Conservation (phyloP, 2,329 filamentous ascomycete species). For the Lecanosticta acicola region DNA sequence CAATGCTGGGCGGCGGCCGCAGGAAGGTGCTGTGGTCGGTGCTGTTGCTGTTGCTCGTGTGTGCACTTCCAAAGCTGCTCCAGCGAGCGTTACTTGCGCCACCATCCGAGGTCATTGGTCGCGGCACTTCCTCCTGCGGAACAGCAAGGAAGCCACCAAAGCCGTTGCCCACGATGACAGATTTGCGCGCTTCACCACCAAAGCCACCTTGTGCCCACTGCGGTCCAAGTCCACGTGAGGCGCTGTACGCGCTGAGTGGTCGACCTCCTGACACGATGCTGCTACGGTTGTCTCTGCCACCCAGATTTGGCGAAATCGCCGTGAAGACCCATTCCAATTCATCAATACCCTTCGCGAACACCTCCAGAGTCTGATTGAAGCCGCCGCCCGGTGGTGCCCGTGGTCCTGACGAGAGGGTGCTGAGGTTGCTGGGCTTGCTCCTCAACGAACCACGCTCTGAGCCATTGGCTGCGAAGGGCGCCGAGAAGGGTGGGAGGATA, state of each 20-base stretch:
- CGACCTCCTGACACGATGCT: conserved; percentile 33
- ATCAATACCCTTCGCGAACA: conserved; percentile 62
- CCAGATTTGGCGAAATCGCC: conserved; percentile 47
- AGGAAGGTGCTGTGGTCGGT: conserved; percentile 21
- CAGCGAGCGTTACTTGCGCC: conserved; percentile 11
- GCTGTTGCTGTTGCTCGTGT: conserved; percentile 1
- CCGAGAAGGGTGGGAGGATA: conserved; percentile 61
- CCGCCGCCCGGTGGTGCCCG: conserved; percentile 17
- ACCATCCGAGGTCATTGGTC: conserved; percentile 28
- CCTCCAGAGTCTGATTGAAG: conserved; percentile 54
- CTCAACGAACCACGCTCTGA: conserved; percentile 8
- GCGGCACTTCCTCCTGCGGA: conserved; percentile 46
- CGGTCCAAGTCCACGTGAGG: conserved; percentile 45
- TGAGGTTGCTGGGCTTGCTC: conserved; percentile 34
- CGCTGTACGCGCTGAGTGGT: conserved; percentile 42
- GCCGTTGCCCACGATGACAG: conserved; percentile 61
- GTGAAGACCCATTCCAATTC: conserved; percentile 66
- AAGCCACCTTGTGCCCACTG: conserved; percentile 46
- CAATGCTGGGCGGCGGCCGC: conserved; percentile 28
- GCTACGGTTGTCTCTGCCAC: conserved; percentile 34
- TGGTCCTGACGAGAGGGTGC: conserved; percentile 1
- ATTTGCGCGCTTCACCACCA: conserved; percentile 54
- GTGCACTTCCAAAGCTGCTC: conserved; percentile 9
- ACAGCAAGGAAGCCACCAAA: conserved; percentile 62
- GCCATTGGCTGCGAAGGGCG: conserved; percentile 42